These are phyloP conservation scores for Ploettnerulaceae sp. DNA, from an alignment of 2,329 filamentous ascomycete species.

Conservation along the genomic window DNA sequence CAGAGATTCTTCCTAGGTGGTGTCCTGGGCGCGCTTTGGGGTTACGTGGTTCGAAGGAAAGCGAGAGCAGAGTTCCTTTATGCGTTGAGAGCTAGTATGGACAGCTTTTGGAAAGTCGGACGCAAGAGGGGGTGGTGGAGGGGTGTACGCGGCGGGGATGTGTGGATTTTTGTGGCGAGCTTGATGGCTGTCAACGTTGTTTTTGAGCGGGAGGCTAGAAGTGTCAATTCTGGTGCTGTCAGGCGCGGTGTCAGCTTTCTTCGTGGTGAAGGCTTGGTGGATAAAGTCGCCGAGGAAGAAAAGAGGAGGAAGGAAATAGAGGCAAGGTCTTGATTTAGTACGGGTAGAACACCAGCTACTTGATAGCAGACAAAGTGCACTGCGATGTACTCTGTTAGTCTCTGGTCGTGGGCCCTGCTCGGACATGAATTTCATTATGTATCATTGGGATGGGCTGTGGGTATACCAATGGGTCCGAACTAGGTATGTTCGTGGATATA, in stretches of 20 bases:
- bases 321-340: not conserved
- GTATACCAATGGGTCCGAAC: no score
- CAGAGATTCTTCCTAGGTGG: constrained; percentile 89
- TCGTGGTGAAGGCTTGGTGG: constrained; percentile 30
- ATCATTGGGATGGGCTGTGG: no score
- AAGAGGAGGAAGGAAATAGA: constrained; percentile 18
- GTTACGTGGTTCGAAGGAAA: constrained; percentile 64
- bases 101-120: constrained; percentile 89
- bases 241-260: constrained; percentile 28
- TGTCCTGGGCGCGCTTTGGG: constrained; percentile 80
- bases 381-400: no score
- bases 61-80: constrained; percentile 72
- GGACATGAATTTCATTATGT: no score
- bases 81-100: constrained; percentile 69
- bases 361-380: no score
- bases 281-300: constrained; percentile 25
- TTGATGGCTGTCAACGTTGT: constrained; percentile 73
- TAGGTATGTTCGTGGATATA: no score
- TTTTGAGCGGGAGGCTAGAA: constrained; percentile 31
- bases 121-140: constrained; percentile 86
- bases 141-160: constrained; percentile 75
- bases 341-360: not conserved
- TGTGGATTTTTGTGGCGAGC: constrained; percentile 75
- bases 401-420: no score
- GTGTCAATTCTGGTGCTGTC: constrained; percentile 24